Evolutionary conservation across 352 stramenopile genomes (phyloP).

Genomic region (Phytophthora pistaciae): DNA sequence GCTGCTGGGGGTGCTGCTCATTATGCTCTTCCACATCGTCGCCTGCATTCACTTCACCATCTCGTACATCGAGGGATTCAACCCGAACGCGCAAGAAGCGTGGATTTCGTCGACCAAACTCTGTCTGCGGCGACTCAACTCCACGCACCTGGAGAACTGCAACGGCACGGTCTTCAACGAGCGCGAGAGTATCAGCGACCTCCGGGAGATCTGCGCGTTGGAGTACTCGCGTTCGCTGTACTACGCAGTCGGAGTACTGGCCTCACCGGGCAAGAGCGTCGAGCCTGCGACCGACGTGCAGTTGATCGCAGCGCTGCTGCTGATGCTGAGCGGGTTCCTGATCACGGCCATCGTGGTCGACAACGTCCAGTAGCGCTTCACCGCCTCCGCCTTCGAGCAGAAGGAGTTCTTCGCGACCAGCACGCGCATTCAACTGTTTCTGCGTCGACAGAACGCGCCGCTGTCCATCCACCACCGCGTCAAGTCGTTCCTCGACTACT

Average conservation of each 20-base stretch:
- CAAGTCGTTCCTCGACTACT: constrained; percentile 69
- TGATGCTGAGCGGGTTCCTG: constrained; percentile 52
- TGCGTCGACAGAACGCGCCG: constrained; percentile 55
- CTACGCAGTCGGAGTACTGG: constrained; percentile 48
- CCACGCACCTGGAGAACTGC: constrained; percentile 19
- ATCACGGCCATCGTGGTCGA: constrained; percentile 55
- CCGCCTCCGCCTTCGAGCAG: constrained; percentile 56
- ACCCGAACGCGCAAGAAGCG: constrained; percentile 16
- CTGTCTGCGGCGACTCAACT: constrained; percentile 26
- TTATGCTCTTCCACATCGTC: constrained; percentile 62
- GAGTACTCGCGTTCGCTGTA: constrained; percentile 54
- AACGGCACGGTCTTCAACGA: constrained; percentile 7
- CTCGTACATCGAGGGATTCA: constrained; percentile 45
- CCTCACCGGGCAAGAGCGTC: constrained; percentile 45
- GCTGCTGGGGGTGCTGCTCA: constrained; percentile 43
- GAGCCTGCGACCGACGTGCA: constrained; percentile 49
- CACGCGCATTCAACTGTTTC: constrained; percentile 59
- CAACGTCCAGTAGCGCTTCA: constrained; percentile 62
- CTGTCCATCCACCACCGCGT: constrained; percentile 55
- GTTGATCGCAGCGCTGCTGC: constrained; percentile 38
- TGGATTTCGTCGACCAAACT: constrained; percentile 42
- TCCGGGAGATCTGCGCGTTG: constrained; percentile 13
- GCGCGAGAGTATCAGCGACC: constrained; percentile 13
- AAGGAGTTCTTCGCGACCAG: constrained; percentile 62
- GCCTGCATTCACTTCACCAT: constrained; percentile 52